phyloP scores from a whole-genome alignment of 169 alveolate species.

The Cryptosporidium baileyi region DNA sequence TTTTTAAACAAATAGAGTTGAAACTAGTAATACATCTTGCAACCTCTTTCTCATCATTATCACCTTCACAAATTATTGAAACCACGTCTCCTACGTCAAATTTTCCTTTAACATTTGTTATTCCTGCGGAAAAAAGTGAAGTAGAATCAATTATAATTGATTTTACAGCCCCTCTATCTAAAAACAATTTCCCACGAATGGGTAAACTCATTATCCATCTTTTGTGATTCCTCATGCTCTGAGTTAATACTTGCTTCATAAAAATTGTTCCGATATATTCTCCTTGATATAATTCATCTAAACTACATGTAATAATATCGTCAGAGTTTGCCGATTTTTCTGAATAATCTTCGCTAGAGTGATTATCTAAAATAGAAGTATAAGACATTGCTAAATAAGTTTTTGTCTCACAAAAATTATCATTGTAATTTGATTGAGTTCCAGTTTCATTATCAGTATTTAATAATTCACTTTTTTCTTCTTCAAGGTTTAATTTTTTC shows the following conservation, averaged over 20 bases:
- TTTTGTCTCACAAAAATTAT: background rate
- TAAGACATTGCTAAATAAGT: background rate
- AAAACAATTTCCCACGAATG: slow-evolving; percentile 24
- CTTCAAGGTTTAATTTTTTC: background rate
- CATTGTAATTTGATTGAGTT: background rate
- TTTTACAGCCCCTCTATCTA: slow-evolving; percentile 54
- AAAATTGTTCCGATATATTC: slow-evolving; percentile 65
- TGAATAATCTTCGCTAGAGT: background rate
- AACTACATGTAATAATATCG: slow-evolving; percentile 24
- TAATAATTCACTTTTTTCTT: background rate
- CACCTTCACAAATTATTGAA: slow-evolving; percentile 27
- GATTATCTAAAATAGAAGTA: slow-evolving; percentile 3
- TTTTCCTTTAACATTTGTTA: slow-evolving; percentile 14
- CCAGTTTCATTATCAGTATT: background rate
- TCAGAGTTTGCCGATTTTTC: background rate
- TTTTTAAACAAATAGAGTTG: slow-evolving; percentile 5
- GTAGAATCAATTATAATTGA: slow-evolving; percentile 11
- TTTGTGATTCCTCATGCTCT: slow-evolving; percentile 46
- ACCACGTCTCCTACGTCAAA: slow-evolving; percentile 64
- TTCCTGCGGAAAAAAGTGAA: slow-evolving; percentile 59
- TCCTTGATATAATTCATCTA: slow-evolving; percentile 53
- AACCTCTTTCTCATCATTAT: slow-evolving; percentile 40
- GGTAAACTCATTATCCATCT: slow-evolving; percentile 70
- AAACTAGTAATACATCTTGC: slow-evolving; percentile 57
- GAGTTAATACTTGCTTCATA: background rate